Evolutionary conservation across 2,329 filamentous ascomycete genomes (phyloP), one percentile per base, ranked within the genome.

Genomic region (Alternaria sp.): DNA sequence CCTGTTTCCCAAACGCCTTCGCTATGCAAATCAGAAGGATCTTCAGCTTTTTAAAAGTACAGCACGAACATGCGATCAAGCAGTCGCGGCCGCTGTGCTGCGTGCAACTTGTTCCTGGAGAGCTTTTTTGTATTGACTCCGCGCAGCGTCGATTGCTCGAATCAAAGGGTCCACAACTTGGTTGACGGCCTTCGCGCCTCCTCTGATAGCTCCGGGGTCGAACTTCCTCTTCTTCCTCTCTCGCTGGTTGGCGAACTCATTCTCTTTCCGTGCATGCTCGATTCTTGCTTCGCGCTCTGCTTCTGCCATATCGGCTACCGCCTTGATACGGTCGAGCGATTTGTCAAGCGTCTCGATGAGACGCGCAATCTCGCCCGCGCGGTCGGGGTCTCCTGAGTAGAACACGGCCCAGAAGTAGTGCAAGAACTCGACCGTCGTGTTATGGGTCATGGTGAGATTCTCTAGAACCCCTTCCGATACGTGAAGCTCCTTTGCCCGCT

Each of bases 331-430:
- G 63, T 91, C 88, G 59, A 90, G 84, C 0, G 93, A 95, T 62
- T 91, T 88, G 63, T 88, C 87, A 13, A 99, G 85, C 10, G 93
- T 95, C 77, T 97, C 92, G 8, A 91, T 89, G 50, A 97, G 86
- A 65, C 92, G 93, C 7, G 90, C 89, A 13, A 97, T 85, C 80
- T 99, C 95, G 45, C 86, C 85, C 0, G 93, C 92, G 32, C 93
- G 90, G 63, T 93, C 90, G 1, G 92, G 83, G 75, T 97, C 93
- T 13, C 94, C 95, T 0, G 94, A 97, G 25, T 97, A 85, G 75
- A 97, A 99, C 0, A 94, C 89, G 32, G 88, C 87, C 95, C 95
- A 99, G 83, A 99, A 99, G 79, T 98, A 96, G 72, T 95, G 92
- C n/a, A 99, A 83, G 74, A 98, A 99, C 76, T 99, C 96, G 40